Base-by-base conservation (phyloP, 768 basidiomycete species). In the Leccinum boreale region DNA sequence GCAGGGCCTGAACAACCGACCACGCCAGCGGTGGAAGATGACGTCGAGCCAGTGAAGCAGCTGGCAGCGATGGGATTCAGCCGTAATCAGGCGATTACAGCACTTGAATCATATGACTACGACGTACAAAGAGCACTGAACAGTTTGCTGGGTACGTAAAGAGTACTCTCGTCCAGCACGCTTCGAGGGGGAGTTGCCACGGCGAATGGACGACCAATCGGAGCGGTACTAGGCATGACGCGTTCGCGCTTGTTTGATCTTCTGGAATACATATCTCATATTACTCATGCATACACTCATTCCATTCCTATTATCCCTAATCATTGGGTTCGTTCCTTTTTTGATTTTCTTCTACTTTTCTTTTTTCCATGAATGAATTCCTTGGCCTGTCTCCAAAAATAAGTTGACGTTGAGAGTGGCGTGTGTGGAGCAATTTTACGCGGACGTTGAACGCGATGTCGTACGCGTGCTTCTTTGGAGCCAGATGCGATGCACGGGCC, bases 21-120 rank as follows among this genome's bases (percentile, higher is more conserved):
- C 10, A 81, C 85, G 2, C 83, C 87, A 1, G 80, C 81, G 12
- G 77, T 78, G 12, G 86, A 85, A 28, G 89, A 89, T 61, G 90
- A 94, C 57, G 84, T 86, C 12, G 85, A 86, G 60, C 76, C 86
- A 2, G 89, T 94, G 21, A 90, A 86, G 67, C 86, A 89, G 67
- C 76, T 98, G 42, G 85, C 85, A 49, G 82, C 81, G 19, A 97
- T 98, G 94, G 96, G 96, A 24, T 98, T 98, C 78, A 86, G 82
- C 60, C 83, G 95, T 44, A 72, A 77, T 15, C 86, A 94, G 69
- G 91, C 92, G 0, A 83, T 98, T 7, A 81, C 80, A 12, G 93
- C 95, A 12, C 78, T 98, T 6, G 95, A 96, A 72, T 85, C 82
- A 57, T 79, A 89, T 67, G 86, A 85, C 55, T 97, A 96, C 67